Conservation (phyloP, 441 rosid genomes). For the Viola pubescens region DNA sequence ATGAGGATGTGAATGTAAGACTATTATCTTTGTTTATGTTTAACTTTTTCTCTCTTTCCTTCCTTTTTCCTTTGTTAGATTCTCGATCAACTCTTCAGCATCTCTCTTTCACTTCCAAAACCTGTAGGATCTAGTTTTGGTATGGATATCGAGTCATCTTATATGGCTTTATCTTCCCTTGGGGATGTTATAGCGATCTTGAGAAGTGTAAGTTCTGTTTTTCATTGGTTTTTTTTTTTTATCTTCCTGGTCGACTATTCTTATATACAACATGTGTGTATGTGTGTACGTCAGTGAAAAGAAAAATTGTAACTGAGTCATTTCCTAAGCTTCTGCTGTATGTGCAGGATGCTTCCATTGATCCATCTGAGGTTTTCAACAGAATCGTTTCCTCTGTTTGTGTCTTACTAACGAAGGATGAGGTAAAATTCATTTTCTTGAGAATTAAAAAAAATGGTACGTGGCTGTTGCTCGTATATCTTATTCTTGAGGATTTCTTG, state of each 20-base stretch:
- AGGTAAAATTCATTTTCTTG: constrained; percentile 44
- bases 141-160: constrained; percentile 64
- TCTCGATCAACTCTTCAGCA: constrained; percentile 94
- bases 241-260: background rate
- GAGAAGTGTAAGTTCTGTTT: constrained; percentile 63
- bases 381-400: constrained; percentile 84
- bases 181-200: constrained; percentile 97
- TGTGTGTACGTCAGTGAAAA: constrained; percentile 13
- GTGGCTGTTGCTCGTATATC: constrained; percentile 12
- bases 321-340: constrained; percentile 2
- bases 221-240: constrained; percentile 10
- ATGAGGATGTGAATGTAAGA: background rate
- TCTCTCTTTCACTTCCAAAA: constrained; percentile 88
- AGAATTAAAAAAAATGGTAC: constrained; percentile 8
- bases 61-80: constrained; percentile 41
- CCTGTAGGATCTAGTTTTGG: constrained; percentile 45
- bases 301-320: background rate
- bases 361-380: constrained; percentile 97
- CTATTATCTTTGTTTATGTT: too few relatives aligned
- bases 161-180: constrained; percentile 81
- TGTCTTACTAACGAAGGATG: constrained; percentile 64
- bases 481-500: constrained; percentile 32
- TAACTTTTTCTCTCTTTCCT: background rate
- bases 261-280: background rate
- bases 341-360: constrained; percentile 97